phyloP scores from a whole-genome alignment of 768 basidiomycete species.

The Galerina marginata region DNA sequence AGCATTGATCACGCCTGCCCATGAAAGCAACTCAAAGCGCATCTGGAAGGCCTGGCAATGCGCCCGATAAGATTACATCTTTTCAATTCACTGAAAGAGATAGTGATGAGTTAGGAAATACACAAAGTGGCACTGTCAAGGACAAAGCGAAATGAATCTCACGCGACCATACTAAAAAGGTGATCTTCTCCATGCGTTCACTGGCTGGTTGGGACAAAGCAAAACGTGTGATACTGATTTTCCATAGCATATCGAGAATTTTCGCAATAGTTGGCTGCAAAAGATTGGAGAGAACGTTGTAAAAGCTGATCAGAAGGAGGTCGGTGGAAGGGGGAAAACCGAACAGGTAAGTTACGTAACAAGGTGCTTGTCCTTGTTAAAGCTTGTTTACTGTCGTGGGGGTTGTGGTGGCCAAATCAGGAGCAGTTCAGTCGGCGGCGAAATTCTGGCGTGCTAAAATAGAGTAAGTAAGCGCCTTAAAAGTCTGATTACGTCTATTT shows the following conservation, averaged over 20 bases:
- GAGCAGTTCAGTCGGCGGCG: background rate
- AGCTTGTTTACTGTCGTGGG: constrained; percentile 3
- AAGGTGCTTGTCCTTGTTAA: too few relatives aligned
- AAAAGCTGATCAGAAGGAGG: background rate
- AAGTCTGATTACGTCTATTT: background rate
- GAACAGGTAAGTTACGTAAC: too few relatives aligned
- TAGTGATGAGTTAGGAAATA: constrained; percentile 9
- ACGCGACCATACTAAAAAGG: too few relatives aligned
- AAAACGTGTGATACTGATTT: background rate
- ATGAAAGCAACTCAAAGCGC: background rate
- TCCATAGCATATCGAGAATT: background rate
- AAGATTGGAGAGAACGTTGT: background rate
- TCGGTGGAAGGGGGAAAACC: background rate
- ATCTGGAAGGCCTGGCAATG: constrained; percentile 4
- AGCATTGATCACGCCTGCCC: background rate
- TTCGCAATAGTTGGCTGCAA: background rate
- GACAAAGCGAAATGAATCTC: too few relatives aligned
- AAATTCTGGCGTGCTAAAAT: background rate
- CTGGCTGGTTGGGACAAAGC: background rate
- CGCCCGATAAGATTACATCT: background rate
- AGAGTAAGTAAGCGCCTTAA: background rate
- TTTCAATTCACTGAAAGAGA: constrained; percentile 9
- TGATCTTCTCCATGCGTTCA: too few relatives aligned
- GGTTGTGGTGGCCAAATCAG: background rate
- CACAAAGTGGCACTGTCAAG: background rate